Percentiles rank a stretch among this genome's conserved stretches.
Conservation (phyloP, 2,329 filamentous ascomycete genomes). For the Pochonia chlamydosporia region DNA sequence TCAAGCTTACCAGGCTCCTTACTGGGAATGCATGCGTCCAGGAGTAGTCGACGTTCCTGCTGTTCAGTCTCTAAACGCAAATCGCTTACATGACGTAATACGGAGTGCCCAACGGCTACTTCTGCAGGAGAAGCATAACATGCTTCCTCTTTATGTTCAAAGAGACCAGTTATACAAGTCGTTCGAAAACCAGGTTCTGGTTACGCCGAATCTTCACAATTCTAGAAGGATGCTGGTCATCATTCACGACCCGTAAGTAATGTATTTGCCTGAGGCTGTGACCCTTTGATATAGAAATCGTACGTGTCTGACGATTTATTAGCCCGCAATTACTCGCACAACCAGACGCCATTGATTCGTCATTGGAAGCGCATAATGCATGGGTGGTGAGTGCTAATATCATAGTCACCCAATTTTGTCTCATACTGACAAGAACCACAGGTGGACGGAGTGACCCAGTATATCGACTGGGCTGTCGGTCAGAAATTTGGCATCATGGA, state of each 20-base stretch:
- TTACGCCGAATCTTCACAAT: conserved; percentile 64
- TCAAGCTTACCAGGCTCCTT: conserved; percentile 57
- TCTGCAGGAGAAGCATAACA: conserved; percentile 66
- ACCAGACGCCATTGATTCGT: conserved; percentile 63
- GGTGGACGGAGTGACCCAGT: conserved; percentile 75
- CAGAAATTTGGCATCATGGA: conserved; percentile 82
- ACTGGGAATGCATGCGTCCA: conserved; percentile 85
- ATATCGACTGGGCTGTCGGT: conserved; percentile 77
- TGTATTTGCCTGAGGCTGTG: background rate
- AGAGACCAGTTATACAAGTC: conserved; percentile 65
- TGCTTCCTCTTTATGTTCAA: conserved; percentile 77
- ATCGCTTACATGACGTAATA: conserved; percentile 73
- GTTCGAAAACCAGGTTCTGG: conserved; percentile 81
- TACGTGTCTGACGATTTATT: conserved; percentile 1
- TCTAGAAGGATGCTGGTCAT: conserved; percentile 71
- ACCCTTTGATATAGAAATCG: background rate
- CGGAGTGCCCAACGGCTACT: conserved; percentile 68
- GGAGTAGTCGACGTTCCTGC: conserved; percentile 51
- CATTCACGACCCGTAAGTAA: conserved; percentile 79
- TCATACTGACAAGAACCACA: conserved; percentile 30
- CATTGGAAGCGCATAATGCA: conserved; percentile 74
- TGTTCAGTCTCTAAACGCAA: conserved; percentile 45
- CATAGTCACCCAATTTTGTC: background rate
- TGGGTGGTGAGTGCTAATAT: conserved; percentile 63
- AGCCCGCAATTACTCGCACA: conserved; percentile 65